phyloP scores from a whole-genome alignment of 108 stramenopile species.

The Nitzschia sp. region DNA sequence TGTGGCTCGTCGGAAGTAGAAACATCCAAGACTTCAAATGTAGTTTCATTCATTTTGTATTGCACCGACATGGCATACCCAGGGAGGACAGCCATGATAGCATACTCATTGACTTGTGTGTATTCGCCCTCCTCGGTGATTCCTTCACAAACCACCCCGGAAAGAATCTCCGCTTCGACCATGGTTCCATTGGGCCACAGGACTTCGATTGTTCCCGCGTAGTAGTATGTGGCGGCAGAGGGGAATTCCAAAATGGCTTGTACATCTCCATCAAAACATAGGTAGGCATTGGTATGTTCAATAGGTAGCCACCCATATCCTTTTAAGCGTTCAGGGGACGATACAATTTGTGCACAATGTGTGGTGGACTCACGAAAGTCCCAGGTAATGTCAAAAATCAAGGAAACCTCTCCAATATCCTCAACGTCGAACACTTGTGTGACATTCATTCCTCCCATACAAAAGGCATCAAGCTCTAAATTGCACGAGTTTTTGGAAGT shows the following conservation, averaged over 20 bases:
- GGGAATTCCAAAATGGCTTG: conserved; percentile 3
- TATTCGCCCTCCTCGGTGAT: background rate
- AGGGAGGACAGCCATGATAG: conserved; percentile 5
- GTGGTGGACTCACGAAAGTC: conserved; percentile 8
- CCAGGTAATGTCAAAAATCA: conserved; percentile 9
- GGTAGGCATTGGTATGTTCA: conserved; percentile 1
- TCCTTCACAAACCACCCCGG: conserved; percentile 5
- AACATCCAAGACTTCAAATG: conserved; percentile 1
- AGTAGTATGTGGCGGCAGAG: background rate
- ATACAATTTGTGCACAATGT: background rate
- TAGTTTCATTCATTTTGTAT: conserved; percentile 9
- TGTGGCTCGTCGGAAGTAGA: background rate
- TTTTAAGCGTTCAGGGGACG: background rate
- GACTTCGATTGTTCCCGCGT: background rate
- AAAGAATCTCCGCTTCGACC: conserved; percentile 1
- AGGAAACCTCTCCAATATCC: background rate
- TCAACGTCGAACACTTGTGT: conserved; percentile 6
- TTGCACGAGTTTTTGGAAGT: conserved; percentile 4
- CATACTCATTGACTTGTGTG: conserved; percentile 2
- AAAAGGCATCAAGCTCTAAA: background rate
- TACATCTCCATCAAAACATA: conserved; percentile 6
- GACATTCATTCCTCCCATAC: conserved; percentile 18
- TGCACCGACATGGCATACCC: conserved; percentile 9
- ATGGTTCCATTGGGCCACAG: conserved; percentile 1
- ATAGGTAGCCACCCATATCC: conserved; percentile 19